Percentiles rank a stretch among this genome's conserved stretches.
Conservation (phyloP, 1,284 basidiomycete species). For the Rhodotorula mucilaginosa region DNA sequence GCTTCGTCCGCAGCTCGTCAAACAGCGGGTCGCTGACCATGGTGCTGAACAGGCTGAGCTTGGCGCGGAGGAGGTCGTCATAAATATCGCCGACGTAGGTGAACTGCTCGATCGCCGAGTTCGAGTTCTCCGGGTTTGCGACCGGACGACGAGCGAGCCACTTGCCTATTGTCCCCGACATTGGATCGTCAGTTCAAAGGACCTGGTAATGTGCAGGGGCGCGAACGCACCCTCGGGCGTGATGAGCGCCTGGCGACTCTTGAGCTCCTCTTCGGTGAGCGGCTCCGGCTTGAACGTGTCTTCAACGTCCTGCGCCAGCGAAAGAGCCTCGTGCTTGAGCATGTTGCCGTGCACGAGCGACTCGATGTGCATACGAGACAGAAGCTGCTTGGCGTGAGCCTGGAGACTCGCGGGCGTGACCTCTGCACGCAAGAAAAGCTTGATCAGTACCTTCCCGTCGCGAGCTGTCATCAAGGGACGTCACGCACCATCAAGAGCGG, state of each 20-base stretch:
- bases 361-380: conserved; percentile 69
- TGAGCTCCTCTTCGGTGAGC: conserved; percentile 59
- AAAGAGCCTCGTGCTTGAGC: conserved; percentile 72
- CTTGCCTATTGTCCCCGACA: conserved; percentile 50
- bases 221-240: conserved; percentile 61
- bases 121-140: conserved; percentile 82
- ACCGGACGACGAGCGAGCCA: conserved; percentile 68
- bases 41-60: conserved; percentile 54
- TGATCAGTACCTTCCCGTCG: not conserved
- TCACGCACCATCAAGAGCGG: conserved; percentile 68
- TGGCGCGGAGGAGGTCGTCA: conserved; percentile 56
- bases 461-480: too few relatives aligned
- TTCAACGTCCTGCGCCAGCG: conserved; percentile 71
- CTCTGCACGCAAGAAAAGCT: conserved; percentile 47
- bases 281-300: conserved; percentile 62
- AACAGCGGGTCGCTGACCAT: conserved; percentile 89
- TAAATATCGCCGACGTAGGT: conserved; percentile 59
- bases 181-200: not conserved
- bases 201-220: not conserved
- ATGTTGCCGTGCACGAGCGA: conserved; percentile 85
- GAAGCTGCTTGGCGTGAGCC: conserved; percentile 62
- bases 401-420: conserved; percentile 72
- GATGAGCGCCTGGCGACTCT: conserved; percentile 62
- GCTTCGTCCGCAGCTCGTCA: conserved; percentile 87
- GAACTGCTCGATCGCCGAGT: conserved; percentile 64